A percentile compares a stretch with the other conserved stretches of the same genome.
Conservation (phyloP, 257 asterid species). For the Solanum appendiculatum region DNA sequence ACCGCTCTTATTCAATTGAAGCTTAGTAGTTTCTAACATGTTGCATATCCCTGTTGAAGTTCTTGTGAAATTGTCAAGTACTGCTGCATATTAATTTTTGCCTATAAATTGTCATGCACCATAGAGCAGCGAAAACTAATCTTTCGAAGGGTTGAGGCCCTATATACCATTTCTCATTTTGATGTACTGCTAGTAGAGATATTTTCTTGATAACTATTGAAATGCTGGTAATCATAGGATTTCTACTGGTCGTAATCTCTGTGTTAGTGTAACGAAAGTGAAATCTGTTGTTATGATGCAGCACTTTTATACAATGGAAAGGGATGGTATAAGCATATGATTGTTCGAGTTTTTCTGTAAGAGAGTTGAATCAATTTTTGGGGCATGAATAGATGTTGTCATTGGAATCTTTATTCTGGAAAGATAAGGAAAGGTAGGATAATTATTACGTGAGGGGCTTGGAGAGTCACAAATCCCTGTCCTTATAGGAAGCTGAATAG, state of each 20-base stretch:
- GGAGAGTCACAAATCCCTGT: constrained; percentile 26
- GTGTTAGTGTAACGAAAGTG: not conserved
- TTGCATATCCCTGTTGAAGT: not conserved
- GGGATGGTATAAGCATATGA: not conserved
- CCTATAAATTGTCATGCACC: not conserved
- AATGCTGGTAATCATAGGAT: not conserved
- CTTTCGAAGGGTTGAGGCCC: not conserved
- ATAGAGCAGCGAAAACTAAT: not conserved
- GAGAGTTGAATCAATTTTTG: not conserved
- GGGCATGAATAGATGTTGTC: constrained; percentile 6
- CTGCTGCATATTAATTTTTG: not conserved
- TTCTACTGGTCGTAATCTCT: not conserved
- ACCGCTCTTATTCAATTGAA: not conserved
- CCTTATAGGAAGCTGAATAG: constrained; percentile 22
- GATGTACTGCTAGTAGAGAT: not conserved
- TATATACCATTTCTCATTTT: not conserved
- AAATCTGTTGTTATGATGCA: not conserved
- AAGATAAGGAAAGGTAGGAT: constrained; percentile 42
- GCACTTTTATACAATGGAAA: not conserved
- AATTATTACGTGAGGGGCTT: constrained; percentile 26
- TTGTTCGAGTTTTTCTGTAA: not conserved
- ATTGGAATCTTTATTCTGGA: constrained; percentile 19
- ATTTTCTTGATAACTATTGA: not conserved
- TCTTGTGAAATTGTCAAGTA: not conserved
- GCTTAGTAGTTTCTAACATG: not conserved